These are phyloP conservation scores for Chloris gayana DNA, from an alignment of 176 grass and related monocot genomes.

Conservation along the genomic window DNA sequence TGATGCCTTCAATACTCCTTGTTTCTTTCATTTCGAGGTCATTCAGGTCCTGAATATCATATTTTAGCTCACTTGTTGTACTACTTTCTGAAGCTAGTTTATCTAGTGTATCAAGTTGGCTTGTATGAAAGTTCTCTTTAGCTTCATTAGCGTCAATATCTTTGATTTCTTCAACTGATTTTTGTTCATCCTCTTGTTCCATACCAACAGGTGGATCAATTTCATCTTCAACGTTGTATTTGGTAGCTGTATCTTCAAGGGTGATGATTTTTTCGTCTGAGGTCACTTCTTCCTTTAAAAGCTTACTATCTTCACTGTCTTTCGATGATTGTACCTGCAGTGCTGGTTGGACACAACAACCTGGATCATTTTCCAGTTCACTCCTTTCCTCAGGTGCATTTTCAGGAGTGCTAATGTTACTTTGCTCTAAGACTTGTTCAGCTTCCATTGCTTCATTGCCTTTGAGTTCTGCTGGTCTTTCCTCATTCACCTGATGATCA, in stretches of 20 bases:
- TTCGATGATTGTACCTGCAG: conserved; percentile 9
- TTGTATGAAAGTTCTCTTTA: conserved; percentile 30
- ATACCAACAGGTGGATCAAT: conserved; percentile 6
- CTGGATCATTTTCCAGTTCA: conserved; percentile 30
- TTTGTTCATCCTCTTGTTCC: conserved; percentile 25
- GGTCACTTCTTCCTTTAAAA: conserved; percentile 34
- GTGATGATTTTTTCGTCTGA: background rate
- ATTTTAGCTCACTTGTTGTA: conserved; percentile 25
- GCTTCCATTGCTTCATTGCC: conserved; percentile 37
- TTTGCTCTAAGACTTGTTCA: conserved; percentile 22
- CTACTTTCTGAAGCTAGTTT: conserved; percentile 40
- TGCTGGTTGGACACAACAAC: conserved; percentile 32
- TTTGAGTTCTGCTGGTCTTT: conserved; percentile 29
- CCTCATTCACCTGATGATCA: conserved; percentile 35
- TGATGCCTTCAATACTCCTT: background rate
- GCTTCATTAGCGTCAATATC: conserved; percentile 2
- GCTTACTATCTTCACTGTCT: conserved; percentile 21
- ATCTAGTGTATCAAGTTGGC: conserved; percentile 22
- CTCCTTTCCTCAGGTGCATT: conserved; percentile 33
- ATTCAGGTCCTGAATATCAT: conserved; percentile 25
- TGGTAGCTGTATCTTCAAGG: conserved; percentile 26
- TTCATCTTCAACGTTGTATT: conserved; percentile 25
- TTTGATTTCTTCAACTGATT: conserved; percentile 38
- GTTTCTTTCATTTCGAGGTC: conserved; percentile 32
- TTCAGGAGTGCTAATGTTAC: conserved; percentile 9